Evolutionary conservation across 2,329 filamentous ascomycete genomes (phyloP), one percentile per base, ranked within the genome.

Genomic region (Calonectria crousiana): DNA sequence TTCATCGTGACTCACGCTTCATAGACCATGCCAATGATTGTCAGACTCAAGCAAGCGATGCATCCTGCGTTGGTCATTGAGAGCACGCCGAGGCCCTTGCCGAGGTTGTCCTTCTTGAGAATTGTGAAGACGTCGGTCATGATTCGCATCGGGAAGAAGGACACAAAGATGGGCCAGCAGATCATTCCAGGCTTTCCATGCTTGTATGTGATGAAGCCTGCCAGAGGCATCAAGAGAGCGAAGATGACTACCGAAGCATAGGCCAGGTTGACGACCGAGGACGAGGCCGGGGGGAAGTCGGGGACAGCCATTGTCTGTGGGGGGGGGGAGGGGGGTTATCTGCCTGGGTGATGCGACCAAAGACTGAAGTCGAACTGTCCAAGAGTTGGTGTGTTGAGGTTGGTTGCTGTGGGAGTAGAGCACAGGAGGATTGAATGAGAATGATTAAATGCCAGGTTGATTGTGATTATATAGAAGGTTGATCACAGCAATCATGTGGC

Each of bases 101-200:
- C 64, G 5, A 76, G 75, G 11, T 81, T 64, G 56, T 81, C 60
- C 20, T 69, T 72, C 28, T 75, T 78, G 64, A 75, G 36, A 34
- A 82, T 73, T 26, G 78, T 76, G 52, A 80, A 82, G 56, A 71
- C 71, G n/a, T 82, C 79, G 32, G 79, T 72, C 16, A 78, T 60
- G 52, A 82, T 78, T 49, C 78, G 76, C 8, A 78, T 74, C 1
- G 41, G 51, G 30, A 81, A 81, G 53, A 78, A 78, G 1, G 76
- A 78, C 4, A 80, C 16, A 16, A 80, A 80, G 30, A 82, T 81
- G 4, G 80, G 79, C 81, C 81, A 82, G 74, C 80, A 82, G 26
- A 81, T 77, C 76, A 82, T 81, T 28, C 81, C 81, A 1, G 74
- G 58, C 51, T 81, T 82, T 18, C 81, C 81, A 68, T 82, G 81